Evolutionary conservation across 2,329 filamentous ascomycete species (phyloP), one percentile per base, ranked within the genome.

Genomic region (Berkeleyomyces rouxiae): DNA sequence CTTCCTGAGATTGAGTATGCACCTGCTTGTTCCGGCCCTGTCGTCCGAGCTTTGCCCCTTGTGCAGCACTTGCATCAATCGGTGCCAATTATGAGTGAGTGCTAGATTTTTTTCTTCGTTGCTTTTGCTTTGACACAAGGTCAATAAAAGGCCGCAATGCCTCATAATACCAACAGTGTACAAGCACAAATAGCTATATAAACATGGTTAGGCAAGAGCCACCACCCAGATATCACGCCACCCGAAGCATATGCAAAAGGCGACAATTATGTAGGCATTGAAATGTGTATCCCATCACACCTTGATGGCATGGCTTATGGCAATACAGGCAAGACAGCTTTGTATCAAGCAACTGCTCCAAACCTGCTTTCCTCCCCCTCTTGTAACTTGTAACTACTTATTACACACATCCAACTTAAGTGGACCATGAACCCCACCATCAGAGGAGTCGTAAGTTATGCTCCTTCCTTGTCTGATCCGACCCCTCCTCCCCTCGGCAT

Each of bases 181-280:
- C 23, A 23, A 23, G 23, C 23, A 2, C 23, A 23, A 23, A 23
- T 23, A 23, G 23, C 23, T 23, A 23, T 23, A 23, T 23, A 23
- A 23, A 23, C 23, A 55, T 10, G 23, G 33, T 55, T 13, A 55
- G 36, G 49, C 4, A 36, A 7, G 31, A 37, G 31, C 49, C 16
- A 33, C 11, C 63, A 65, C 63, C 61, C 63, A 66, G 67, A 63
- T 61, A 67, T 68, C 66, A 68, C 67, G 67, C 67, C 66, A 68
- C 65, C 64, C 65, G 61, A 65, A 64, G 64, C 57, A 66, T 36
- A 33, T 55, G 49, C 49, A 13, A 55, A 13, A 55, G 49, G 37
- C 37, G 13, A 33, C 23, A 33, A 23, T 23, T 36, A 9, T 37
- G 49, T 31, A 16, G 40, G 37, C 55, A 58, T 58, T 7, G 23